Evolutionary conservation across 257 asterid genomes (phyloP).

Genomic region (Datura wrightii): DNA sequence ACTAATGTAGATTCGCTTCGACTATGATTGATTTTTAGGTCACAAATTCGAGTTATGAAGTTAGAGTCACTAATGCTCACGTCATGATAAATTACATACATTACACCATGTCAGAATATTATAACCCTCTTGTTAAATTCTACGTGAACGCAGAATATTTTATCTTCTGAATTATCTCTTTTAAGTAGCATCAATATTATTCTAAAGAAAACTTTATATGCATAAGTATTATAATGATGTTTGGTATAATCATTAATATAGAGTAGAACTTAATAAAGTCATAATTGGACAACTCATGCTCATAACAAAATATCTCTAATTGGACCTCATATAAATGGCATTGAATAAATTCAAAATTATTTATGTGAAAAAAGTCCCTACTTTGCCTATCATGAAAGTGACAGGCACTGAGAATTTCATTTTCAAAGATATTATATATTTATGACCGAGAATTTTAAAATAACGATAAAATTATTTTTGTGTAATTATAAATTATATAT

Average conservation of each 20-base stretch:
- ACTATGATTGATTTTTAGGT: not conserved
- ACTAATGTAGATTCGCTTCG: not conserved
- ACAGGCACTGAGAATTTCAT: too few relatives aligned
- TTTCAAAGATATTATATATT: too few relatives aligned
- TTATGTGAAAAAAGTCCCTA: not conserved
- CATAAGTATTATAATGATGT: not conserved
- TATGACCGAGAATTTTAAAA: too few relatives aligned
- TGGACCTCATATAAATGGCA: too few relatives aligned
- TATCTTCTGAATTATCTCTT: too few relatives aligned
- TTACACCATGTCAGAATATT: too few relatives aligned
- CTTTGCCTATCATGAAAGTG: not conserved
- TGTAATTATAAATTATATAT: too few relatives aligned
- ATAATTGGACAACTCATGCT: constrained; percentile 12
- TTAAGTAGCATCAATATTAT: too few relatives aligned
- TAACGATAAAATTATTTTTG: too few relatives aligned
- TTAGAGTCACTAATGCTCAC: not conserved
- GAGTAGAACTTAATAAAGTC: not conserved
- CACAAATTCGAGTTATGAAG: not conserved
- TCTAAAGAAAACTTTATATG: too few relatives aligned
- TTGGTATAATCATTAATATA: not conserved
- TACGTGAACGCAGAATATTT: too few relatives aligned
- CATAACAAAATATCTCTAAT: not conserved
- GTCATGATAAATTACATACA: not conserved
- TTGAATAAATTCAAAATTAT: not conserved
- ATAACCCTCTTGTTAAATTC: too few relatives aligned